These are phyloP conservation scores for Schizosaccharomyces lindneri DNA, from an alignment of 805 yeast species.

Conservation along the genomic window DNA sequence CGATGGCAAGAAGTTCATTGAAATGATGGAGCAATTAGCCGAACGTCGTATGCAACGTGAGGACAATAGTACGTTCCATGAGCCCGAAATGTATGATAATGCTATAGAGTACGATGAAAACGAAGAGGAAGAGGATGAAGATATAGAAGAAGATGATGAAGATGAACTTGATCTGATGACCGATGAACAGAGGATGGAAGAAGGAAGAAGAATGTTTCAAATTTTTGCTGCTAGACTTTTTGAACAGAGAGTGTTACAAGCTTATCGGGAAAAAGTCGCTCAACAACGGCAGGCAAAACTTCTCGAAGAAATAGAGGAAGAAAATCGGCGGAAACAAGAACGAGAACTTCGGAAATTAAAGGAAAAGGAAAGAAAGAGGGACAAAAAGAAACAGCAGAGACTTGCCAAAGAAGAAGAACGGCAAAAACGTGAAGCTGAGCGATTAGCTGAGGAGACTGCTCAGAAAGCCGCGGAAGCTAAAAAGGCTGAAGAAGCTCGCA, in stretches of 20 bases:
- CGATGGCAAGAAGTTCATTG: conserved; percentile 54
- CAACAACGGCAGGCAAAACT: conserved; percentile 28
- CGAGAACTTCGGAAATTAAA: conserved; percentile 14
- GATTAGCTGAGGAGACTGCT: conserved; percentile 11
- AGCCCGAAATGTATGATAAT: conserved; percentile 13
- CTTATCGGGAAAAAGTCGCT: conserved; percentile 60
- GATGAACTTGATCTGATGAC: conserved; percentile 8
- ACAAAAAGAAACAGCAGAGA: conserved; percentile 17
- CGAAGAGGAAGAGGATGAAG: conserved; percentile 10
- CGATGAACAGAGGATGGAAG: conserved; percentile 44
- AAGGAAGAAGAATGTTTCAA: conserved; percentile 58
- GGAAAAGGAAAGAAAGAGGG: conserved; percentile 20
- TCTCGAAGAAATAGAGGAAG: conserved; percentile 13
- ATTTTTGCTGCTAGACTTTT: conserved; percentile 56
- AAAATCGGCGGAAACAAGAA: conserved; percentile 9
- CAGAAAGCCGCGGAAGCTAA: conserved; percentile 7
- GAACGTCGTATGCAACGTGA: conserved; percentile 22
- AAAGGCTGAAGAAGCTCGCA: conserved; percentile 8
- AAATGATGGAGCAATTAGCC: conserved; percentile 56
- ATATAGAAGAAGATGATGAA: conserved; percentile 7
- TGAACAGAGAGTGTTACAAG: conserved; percentile 44
- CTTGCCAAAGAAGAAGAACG: conserved; percentile 19
- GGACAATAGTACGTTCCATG: conserved; percentile 12
- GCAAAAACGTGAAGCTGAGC: conserved; percentile 14
- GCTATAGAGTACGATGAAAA: conserved; percentile 15